phyloP scores from a whole-genome alignment of 352 stramenopile genomes.

The Globisporangium middletonii region DNA sequence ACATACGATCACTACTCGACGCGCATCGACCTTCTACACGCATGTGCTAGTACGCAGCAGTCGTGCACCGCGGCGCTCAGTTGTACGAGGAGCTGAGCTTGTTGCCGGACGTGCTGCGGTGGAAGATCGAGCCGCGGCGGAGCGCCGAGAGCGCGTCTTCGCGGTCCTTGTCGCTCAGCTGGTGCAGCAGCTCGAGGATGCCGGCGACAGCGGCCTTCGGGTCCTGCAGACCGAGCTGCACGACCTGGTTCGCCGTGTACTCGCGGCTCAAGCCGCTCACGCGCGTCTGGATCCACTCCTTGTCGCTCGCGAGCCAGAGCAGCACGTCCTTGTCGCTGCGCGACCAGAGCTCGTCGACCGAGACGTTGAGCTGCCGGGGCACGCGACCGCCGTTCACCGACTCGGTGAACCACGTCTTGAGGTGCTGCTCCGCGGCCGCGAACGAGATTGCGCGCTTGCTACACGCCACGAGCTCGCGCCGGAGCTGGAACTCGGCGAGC shows the following conservation, averaged over 20 bases:
- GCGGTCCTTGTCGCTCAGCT: constrained; percentile 80
- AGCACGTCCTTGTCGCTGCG: constrained; percentile 75
- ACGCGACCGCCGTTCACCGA: constrained; percentile 71
- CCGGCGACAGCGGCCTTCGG: constrained; percentile 80
- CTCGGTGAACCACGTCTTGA: constrained; percentile 81
- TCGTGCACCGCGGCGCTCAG: neutral
- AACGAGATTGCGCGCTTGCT: constrained; percentile 39
- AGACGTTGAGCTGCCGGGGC: constrained; percentile 51
- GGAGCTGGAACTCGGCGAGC: constrained; percentile 94
- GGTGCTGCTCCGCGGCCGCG: constrained; percentile 45
- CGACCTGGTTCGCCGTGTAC: constrained; percentile 68
- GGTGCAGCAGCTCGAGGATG: constrained; percentile 78
- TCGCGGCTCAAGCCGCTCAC: constrained; percentile 53
- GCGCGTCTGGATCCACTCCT: constrained; percentile 66
- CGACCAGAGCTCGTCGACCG: constrained; percentile 60
- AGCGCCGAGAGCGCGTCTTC: constrained; percentile 75
- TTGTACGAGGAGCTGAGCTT: constrained; percentile 29
- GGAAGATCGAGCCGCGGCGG: constrained; percentile 84
- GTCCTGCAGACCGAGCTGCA: constrained; percentile 67
- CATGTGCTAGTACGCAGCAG: no score
- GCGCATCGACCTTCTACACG: no score
- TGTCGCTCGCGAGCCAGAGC: constrained; percentile 72
- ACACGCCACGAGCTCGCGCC: constrained; percentile 44
- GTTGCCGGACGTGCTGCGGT: constrained; percentile 49
- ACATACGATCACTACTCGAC: no score